phyloP scores from a whole-genome alignment of 495 filamentous ascomycete species.

The Aspergillus hancockii region DNA sequence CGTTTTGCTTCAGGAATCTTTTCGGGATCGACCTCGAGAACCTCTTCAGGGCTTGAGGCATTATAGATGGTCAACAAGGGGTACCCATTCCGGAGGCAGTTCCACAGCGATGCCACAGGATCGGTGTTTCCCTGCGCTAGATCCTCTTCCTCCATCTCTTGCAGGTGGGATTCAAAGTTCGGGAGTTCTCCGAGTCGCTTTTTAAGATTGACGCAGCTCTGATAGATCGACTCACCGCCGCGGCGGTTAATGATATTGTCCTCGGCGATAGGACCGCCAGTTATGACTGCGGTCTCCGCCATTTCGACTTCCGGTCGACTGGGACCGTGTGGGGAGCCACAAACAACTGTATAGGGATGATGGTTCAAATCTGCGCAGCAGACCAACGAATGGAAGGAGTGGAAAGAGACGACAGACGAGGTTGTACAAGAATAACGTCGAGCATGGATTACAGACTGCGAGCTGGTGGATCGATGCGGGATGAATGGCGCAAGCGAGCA shows the following conservation, averaged over 20 bases:
- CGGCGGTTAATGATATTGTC: constrained; percentile 93
- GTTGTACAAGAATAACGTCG: constrained; percentile 29
- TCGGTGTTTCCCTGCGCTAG: constrained; percentile 61
- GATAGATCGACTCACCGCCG: constrained; percentile 91
- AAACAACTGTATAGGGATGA: background rate
- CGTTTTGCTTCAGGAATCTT: constrained; percentile 63
- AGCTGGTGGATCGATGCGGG: constrained; percentile 72
- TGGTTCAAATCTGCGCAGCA: constrained; percentile 43
- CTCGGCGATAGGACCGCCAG: constrained; percentile 65
- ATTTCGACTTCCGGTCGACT: constrained; percentile 34
- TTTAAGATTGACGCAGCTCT: constrained; percentile 85
- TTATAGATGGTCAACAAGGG: constrained; percentile 92
- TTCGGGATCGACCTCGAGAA: constrained; percentile 62
- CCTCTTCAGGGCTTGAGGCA: constrained; percentile 63
- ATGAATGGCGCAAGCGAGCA: constrained; percentile 70
- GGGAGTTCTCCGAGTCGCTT: constrained; percentile 80
- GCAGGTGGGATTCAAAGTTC: constrained; percentile 71
- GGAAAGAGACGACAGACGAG: constrained; percentile 31
- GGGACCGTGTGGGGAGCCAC: constrained; percentile 13
- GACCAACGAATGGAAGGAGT: constrained; percentile 22
- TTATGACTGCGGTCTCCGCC: constrained; percentile 39
- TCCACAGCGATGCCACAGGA: constrained; percentile 89
- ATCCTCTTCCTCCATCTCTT: constrained; percentile 65
- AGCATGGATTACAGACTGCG: constrained; percentile 38
- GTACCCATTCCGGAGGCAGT: constrained; percentile 77